Conservation (phyloP, 2,329 filamentous ascomycete species). For the Epicoccum nigrum region DNA sequence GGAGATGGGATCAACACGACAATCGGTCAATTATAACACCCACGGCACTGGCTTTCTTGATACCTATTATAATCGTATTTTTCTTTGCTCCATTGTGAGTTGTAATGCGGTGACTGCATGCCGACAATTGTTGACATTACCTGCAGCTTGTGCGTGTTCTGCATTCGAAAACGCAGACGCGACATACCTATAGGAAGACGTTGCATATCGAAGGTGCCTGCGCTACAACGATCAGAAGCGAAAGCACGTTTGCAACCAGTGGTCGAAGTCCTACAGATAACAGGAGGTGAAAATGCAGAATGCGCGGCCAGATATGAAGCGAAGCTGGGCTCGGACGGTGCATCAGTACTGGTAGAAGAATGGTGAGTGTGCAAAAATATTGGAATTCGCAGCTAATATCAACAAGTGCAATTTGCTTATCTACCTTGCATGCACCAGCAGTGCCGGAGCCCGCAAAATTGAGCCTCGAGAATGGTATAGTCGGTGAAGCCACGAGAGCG, state of each 20-base stretch:
- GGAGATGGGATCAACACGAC: conserved; percentile 8
- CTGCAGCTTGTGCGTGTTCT: conserved; percentile 31
- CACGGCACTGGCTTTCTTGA: conserved; percentile 37
- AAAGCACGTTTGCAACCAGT: conserved; percentile 30
- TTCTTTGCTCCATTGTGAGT: conserved; percentile 40
- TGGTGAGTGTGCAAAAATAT: conserved; percentile 24
- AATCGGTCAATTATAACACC: conserved; percentile 31
- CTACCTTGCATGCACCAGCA: conserved; percentile 31
- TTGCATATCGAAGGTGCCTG: conserved; percentile 21
- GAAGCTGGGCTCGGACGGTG: conserved; percentile 12
- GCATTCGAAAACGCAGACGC: conserved; percentile 25
- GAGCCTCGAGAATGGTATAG: conserved; percentile 6
- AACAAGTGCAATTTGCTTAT: conserved; percentile 42
- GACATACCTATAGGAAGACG: conserved; percentile 10
- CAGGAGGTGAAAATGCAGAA: conserved; percentile 5
- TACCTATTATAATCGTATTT: conserved; percentile 38
- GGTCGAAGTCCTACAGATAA: conserved; percentile 24
- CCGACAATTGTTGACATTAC: conserved; percentile 1
- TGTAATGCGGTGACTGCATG: background rate
- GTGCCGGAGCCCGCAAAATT: conserved; percentile 37
- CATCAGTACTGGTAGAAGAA: conserved; percentile 32
- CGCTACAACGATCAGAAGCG: conserved; percentile 28
- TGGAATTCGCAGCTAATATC: conserved; percentile 11
- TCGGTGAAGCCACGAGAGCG: conserved; percentile 11
- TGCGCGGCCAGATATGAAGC: conserved; percentile 7